Base-by-base conservation (phyloP, 148 eudicot species). In the Dysphania ambrosioides region DNA sequence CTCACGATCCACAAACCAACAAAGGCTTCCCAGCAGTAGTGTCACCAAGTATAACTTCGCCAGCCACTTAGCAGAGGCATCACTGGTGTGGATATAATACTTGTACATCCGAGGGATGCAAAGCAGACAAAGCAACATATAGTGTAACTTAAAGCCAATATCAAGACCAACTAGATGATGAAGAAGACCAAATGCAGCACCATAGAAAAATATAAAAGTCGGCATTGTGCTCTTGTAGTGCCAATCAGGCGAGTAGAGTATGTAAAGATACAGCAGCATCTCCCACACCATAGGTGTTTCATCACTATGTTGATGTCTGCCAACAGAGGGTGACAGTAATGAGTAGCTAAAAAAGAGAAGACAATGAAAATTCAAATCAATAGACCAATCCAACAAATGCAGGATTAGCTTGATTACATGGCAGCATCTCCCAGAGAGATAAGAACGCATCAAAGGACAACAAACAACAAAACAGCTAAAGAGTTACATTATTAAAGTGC, bases 251-350 rank as follows among this genome's bases (percentile, higher is more conserved):
- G 98, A 93, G 81, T 93, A 91, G 60, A 93, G 94, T 72, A 93
- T 93, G 84, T 93, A 91, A 71, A 93, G 83, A 75, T 93, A 93
- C 24, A 93, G 91, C 64, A 93, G 97, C 93, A 93, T 85, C 78
- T 93, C 98, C 98, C 98, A 93, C 6, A 93, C 93, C 97, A 93
- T 93, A 44, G 98, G 98, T 36, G 97, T 93, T 84, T 93, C 98
- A 79, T 93, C 97, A 59, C 94, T 89, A 66, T 89, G 91, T 78
- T 91, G 98, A 82, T 86, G 89, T 88, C 98, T 93, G 90, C 65
- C 75, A 87, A 74, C 24, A 65, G 47, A 69, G 26, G 19, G 2
- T 29, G 30, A 74, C 53, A 32, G 32, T 31, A 35, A 40, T 23
- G 64, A 59, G 57, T 53, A 63, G 68, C 34, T 30, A 65, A 68